A percentile compares a stretch with the other conserved stretches of the same genome.
phyloP scores from a whole-genome alignment of 306 rosid species.

The Purshia tridentata region DNA sequence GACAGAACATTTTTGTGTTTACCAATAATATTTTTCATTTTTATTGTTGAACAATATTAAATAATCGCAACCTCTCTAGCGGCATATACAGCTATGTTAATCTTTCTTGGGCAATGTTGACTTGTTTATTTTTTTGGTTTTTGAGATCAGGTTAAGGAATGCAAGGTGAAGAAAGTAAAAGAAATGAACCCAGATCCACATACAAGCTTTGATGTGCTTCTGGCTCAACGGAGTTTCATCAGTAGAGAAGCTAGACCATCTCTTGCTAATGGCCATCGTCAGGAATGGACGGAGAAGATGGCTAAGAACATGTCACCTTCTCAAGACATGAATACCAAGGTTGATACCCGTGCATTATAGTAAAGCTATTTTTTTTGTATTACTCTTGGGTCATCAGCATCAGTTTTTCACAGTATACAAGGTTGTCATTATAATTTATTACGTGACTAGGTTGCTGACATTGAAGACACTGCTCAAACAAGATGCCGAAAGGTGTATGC shows the following conservation, averaged over 20 bases:
- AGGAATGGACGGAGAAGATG: slow-evolving; percentile 36
- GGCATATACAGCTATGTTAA: background rate
- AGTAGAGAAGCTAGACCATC: slow-evolving; percentile 37
- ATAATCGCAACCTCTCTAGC: background rate
- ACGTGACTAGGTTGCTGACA: slow-evolving; percentile 42
- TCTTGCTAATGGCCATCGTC: slow-evolving; percentile 38
- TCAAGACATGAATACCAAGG: slow-evolving; percentile 42
- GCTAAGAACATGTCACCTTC: slow-evolving; percentile 26
- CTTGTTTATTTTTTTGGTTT: slow-evolving; percentile 16
- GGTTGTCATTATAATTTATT: slow-evolving; percentile 16
- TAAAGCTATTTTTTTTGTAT: background rate
- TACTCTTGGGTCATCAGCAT: background rate
- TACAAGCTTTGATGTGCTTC: slow-evolving; percentile 46
- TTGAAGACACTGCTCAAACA: slow-evolving; percentile 36
- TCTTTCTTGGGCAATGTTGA: background rate
- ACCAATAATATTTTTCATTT: background rate
- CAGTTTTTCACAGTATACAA: slow-evolving; percentile 1
- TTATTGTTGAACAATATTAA: background rate
- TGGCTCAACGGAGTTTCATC: slow-evolving; percentile 54
- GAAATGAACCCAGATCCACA: slow-evolving; percentile 40
- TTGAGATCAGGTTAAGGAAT: slow-evolving; percentile 57
- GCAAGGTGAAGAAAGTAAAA: slow-evolving; percentile 44
- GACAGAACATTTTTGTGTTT: background rate
- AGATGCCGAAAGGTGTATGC: slow-evolving; percentile 65
- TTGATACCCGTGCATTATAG: slow-evolving; percentile 23